Evolutionary conservation across 2,329 filamentous ascomycete species (phyloP).

Genomic region (Claviceps sp.): DNA sequence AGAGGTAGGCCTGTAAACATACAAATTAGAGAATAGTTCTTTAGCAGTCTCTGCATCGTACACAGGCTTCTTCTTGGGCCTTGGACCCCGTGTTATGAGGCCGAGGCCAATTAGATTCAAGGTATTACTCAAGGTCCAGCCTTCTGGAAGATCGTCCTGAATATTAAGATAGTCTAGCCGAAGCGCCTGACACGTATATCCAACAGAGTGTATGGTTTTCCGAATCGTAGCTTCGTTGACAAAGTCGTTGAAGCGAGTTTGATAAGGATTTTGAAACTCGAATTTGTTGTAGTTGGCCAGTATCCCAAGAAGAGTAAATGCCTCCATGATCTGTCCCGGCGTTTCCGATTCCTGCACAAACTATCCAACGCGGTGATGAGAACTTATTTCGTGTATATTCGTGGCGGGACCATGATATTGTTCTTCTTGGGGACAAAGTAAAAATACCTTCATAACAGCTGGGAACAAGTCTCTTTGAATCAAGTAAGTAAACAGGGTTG

Average conservation of each 20-base stretch:
- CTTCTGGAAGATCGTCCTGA: slow-evolving; percentile 80
- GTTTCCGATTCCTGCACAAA: slow-evolving; percentile 69
- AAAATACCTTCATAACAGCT: slow-evolving; percentile 74
- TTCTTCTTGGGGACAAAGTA: background rate
- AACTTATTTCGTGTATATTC: background rate
- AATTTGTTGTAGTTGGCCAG: slow-evolving; percentile 99
- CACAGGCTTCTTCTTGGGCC: slow-evolving; percentile 40
- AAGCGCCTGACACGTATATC: slow-evolving; percentile 53
- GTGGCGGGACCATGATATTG: too few relatives aligned
- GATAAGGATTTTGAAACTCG: slow-evolving; percentile 93
- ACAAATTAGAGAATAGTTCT: slow-evolving; percentile 68
- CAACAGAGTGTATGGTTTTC: slow-evolving; percentile 66
- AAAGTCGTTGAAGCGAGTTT: slow-evolving; percentile 83
- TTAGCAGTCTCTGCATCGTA: slow-evolving; percentile 72
- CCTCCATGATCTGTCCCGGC: slow-evolving; percentile 49
- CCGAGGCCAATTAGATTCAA: slow-evolving; percentile 77
- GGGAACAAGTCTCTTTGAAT: slow-evolving; percentile 91
- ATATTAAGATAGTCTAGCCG: slow-evolving; percentile 70
- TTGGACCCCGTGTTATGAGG: slow-evolving; percentile 55
- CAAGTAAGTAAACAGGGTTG: slow-evolving; percentile 85
- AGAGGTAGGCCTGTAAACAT: slow-evolving; percentile 22
- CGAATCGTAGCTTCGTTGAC: slow-evolving; percentile 82
- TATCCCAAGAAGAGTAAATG: slow-evolving; percentile 73
- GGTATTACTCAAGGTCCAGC: slow-evolving; percentile 73
- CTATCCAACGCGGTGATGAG: slow-evolving; percentile 25